phyloP scores from a whole-genome alignment of 2,329 filamentous ascomycete species.

The Aspergillus carbonarius region DNA sequence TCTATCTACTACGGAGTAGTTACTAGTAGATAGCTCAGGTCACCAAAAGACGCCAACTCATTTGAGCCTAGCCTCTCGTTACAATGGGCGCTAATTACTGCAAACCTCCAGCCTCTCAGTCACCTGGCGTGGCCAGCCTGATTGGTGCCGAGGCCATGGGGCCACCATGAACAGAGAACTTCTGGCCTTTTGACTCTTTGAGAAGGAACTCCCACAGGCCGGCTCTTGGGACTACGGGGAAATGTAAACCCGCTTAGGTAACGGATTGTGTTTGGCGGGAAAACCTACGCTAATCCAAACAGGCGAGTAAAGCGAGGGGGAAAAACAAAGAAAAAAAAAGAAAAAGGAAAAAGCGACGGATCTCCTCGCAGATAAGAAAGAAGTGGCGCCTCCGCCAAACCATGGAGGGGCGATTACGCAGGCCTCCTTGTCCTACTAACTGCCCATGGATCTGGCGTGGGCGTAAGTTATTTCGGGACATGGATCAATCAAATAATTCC shows the following conservation, averaged over 20 bases:
- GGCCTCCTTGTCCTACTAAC: not conserved
- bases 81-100: not conserved
- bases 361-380: not conserved
- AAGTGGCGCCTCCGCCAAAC: not conserved
- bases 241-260: not conserved
- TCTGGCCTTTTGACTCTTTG: not conserved
- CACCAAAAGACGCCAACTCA: not conserved
- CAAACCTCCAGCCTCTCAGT: not conserved
- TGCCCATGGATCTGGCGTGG: not conserved
- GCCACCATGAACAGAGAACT: not conserved
- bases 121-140: not conserved
- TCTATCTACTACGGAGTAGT: too few species aligned
- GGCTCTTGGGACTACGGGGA: not conserved
- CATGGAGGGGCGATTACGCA: conserved; percentile 2
- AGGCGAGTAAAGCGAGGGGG: not conserved
- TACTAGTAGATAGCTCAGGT: not conserved
- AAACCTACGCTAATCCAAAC: not conserved
- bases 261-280: not conserved
- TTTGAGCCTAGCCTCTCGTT: not conserved
- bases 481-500: not conserved
- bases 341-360: not conserved
- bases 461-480: not conserved
- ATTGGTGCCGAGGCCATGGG: not conserved
- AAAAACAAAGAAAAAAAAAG: not conserved
- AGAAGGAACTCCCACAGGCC: not conserved